Percentiles rank a stretch among this genome's conserved stretches.
phyloP scores from a whole-genome alignment of 2,329 filamentous ascomycete species.

The Monilinia polystroma region DNA sequence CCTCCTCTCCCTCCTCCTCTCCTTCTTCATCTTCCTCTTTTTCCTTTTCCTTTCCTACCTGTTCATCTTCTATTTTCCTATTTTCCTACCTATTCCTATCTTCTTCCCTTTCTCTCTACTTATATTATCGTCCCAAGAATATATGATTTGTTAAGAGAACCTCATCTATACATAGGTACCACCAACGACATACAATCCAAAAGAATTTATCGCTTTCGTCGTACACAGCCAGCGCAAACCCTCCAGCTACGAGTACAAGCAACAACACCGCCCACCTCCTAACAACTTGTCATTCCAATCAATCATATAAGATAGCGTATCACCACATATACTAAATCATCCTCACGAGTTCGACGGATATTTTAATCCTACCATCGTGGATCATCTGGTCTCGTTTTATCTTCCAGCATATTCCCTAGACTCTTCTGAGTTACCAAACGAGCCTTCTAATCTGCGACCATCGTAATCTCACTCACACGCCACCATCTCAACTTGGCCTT shows the following conservation, averaged over 20 bases:
- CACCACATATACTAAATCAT: conserved; percentile 8
- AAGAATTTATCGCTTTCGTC: conserved; percentile 16
- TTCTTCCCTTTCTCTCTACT: background rate
- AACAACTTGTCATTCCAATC: conserved; percentile 11
- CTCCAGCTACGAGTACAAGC: conserved; percentile 11
- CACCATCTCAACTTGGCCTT: conserved; percentile 12
- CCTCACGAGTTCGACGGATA: background rate
- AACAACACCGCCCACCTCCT: conserved; percentile 10
- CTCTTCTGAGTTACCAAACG: background rate
- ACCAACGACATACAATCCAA: too few relatives aligned
- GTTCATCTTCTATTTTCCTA: too few relatives aligned
- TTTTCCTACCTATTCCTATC: too few relatives aligned
- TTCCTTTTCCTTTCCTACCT: background rate
- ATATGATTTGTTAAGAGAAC: conserved; percentile 3
- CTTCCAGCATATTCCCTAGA: background rate
- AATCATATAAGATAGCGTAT: conserved; percentile 14
- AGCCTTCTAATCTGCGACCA: background rate
- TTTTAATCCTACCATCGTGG: background rate
- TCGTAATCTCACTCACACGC: background rate
- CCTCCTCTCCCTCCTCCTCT: background rate
- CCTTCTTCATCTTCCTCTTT: background rate
- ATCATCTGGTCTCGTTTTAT: background rate
- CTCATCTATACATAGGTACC: background rate
- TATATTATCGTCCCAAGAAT: background rate
- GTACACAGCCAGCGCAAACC: conserved; percentile 16